Evolutionary conservation across 345 rosid species (phyloP), one percentile per base, ranked within the genome.

Genomic region (Eucalyptus virginea): DNA sequence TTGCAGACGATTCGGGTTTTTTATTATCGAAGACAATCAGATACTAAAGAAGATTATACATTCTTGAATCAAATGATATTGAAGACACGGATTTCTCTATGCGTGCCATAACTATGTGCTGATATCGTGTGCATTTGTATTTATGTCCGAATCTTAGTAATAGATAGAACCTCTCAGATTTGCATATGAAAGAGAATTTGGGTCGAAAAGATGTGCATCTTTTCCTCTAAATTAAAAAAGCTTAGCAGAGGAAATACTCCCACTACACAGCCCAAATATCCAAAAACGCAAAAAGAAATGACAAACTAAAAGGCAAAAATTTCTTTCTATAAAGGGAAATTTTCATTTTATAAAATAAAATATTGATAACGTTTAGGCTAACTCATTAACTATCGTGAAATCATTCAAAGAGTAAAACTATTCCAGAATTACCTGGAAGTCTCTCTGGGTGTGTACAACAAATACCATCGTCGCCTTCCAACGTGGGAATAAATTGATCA

Each of bases 371-470:
- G 4, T 65, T 65, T 65, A 8, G 21, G 77, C 3, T 65, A 65
- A 65, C 37, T 14, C 77, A 65, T 30, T 6, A 30, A 62, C 30
- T n/a, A 65, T 65, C 9, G 19, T 56, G 62, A 56, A 56, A 56
- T 56, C 62, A 56, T 56, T 56, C 62, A 1, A 56, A 56, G 28
- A 4, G 62, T 7, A 65, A 65, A n/a, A 15, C n/a, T 65, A 65
- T 65, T 65, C 77, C 21, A 65, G 6, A 65, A 50, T 87, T 91
- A 97, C 99, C 99, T 56, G 99, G 99, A 24, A 98, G 96, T 92
- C 92, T 96, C 89, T 97, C 97, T 5, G 99, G 99, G 89, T 98
- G 99, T 19, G 98, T 95, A 77, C 94, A 96, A 91, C 99, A 98
- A 93, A 98, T 98, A 47, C 99, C 99, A 90, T 96, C 95, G 28